Conservation (phyloP, 75 land plant genomes). For the Ceratopteris richardii region DNA sequence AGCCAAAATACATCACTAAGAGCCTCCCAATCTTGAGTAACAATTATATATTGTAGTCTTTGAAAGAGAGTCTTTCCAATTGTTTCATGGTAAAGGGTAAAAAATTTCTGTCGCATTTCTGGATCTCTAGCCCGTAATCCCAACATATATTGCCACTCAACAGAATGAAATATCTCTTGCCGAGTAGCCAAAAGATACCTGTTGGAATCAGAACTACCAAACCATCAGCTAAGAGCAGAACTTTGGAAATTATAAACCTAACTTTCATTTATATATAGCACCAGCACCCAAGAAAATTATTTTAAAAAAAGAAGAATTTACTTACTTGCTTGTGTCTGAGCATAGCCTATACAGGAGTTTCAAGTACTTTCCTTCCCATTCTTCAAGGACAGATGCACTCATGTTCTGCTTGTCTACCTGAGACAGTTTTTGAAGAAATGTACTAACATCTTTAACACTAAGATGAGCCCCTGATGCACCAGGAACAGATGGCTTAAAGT, state of each 20-base stretch:
- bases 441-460: constrained; percentile 62
- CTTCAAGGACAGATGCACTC: constrained; percentile 51
- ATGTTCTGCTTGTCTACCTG: constrained; percentile 79
- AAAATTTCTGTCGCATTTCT: constrained; percentile 78
- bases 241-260: too few relatives aligned
- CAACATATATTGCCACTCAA: constrained; percentile 90
- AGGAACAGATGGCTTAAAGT: constrained; percentile 38
- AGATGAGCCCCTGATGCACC: constrained; percentile 35
- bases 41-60: constrained; percentile 88
- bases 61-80: constrained; percentile 72
- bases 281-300: too few relatives aligned
- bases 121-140: constrained; percentile 94
- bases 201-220: too few relatives aligned
- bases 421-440: constrained; percentile 82
- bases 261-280: too few relatives aligned
- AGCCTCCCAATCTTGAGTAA: constrained; percentile 97
- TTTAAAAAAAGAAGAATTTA: constrained; percentile 3
- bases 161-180: constrained; percentile 93
- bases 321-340: constrained; percentile 85
- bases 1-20: constrained; percentile 98
- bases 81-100: constrained; percentile 87
- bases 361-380: constrained; percentile 89
- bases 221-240: too few relatives aligned
- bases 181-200: constrained; percentile 68
- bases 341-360: constrained; percentile 86